Evolutionary conservation across 768 basidiomycete species (phyloP).

Genomic region (Termitomyces sp.): DNA sequence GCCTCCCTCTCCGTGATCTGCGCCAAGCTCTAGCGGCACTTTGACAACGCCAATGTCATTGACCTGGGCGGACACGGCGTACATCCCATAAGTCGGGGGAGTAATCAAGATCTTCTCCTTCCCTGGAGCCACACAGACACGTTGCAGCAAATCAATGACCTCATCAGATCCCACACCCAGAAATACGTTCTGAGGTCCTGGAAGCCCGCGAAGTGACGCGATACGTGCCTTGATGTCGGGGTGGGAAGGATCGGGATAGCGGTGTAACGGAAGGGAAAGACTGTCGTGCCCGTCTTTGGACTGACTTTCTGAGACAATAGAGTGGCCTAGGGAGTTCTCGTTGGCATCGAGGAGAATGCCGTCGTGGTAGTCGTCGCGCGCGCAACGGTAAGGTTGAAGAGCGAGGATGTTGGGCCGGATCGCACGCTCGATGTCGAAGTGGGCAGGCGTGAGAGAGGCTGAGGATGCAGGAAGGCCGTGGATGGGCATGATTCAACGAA

Average conservation of each 20-base stretch:
- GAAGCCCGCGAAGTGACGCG: constrained; percentile 67
- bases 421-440: constrained; percentile 81
- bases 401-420: constrained; percentile 94
- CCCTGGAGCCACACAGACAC: constrained; percentile 79
- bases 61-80: constrained; percentile 89
- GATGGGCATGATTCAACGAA: constrained; percentile 50
- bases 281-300: constrained; percentile 33
- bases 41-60: constrained; percentile 87
- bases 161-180: constrained; percentile 98
- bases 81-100: constrained; percentile 99
- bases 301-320: constrained; percentile 45
- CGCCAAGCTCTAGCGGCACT: constrained; percentile 64
- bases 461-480: constrained; percentile 51
- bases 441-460: constrained; percentile 54
- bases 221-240: constrained; percentile 73
- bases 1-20: constrained; percentile 67
- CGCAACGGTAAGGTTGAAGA: constrained; percentile 91
- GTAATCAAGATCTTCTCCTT: constrained; percentile 83
- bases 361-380: constrained; percentile 89
- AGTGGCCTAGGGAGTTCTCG: constrained; percentile 92
- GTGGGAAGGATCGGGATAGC: constrained; percentile 94
- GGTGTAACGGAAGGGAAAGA: constrained; percentile 61
- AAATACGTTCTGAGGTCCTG: constrained; percentile 69
- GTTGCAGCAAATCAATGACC: constrained; percentile 90
- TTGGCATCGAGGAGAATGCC: constrained; percentile 97